These are phyloP conservation scores for Wallacemonas collosoma DNA, from an alignment of 208 protist genomes.

Conservation along the genomic window DNA sequence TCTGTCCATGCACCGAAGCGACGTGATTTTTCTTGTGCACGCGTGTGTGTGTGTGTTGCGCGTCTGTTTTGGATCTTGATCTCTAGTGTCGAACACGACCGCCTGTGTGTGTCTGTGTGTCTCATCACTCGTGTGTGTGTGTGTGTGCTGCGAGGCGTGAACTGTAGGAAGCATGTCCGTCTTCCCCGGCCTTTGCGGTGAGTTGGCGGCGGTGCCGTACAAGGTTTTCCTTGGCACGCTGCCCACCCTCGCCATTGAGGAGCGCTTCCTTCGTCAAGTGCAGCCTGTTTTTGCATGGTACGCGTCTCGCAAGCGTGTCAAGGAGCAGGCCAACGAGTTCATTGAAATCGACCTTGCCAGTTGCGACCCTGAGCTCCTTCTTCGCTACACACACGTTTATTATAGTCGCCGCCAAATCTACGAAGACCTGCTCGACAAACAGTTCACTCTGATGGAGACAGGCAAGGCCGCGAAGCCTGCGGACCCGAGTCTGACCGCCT, in stretches of 20 bases:
- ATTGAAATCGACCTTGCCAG: conserved; percentile 87
- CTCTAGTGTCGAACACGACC: background rate
- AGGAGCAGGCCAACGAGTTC: conserved; percentile 89
- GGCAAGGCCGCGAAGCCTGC: conserved; percentile 68
- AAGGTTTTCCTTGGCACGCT: conserved; percentile 84
- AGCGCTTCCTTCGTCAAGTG: conserved; percentile 79
- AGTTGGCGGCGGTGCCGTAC: conserved; percentile 63
- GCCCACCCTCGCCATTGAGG: conserved; percentile 65
- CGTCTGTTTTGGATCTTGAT: conserved; percentile 21
- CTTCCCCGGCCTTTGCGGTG: conserved; percentile 83
- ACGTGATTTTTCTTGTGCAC: background rate
- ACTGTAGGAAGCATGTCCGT: conserved; percentile 44
- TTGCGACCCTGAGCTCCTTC: conserved; percentile 80
- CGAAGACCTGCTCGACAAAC: conserved; percentile 76
- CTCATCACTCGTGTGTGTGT: background rate
- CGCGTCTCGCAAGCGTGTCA: conserved; percentile 77
- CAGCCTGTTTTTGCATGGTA: conserved; percentile 88
- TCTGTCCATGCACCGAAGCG: background rate
- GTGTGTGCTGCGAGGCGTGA: too few species aligned
- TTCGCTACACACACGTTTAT: conserved; percentile 88
- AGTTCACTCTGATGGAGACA: conserved; percentile 80
- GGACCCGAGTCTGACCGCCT: conserved; percentile 55
- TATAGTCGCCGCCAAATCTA: conserved; percentile 79
- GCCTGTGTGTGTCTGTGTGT: background rate
- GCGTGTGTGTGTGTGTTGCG: background rate